These are phyloP conservation scores for Plantago major DNA, from an alignment of 257 asterid genomes.

Conservation along the genomic window DNA sequence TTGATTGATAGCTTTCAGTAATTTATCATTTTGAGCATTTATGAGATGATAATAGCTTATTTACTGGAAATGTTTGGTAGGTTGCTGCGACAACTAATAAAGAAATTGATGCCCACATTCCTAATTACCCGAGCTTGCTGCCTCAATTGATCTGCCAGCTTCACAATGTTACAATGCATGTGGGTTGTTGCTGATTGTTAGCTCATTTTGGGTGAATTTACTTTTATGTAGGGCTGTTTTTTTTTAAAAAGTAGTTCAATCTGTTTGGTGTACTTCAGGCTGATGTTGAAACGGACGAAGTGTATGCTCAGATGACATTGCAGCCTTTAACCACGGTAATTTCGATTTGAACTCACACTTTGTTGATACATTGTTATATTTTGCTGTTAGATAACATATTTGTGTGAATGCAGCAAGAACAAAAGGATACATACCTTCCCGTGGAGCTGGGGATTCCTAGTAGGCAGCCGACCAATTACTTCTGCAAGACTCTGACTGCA, in stretches of 20 bases:
- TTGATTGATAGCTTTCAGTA: neutral
- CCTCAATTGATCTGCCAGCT: slow-evolving; percentile 96
- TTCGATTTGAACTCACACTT: slow-evolving; percentile 7
- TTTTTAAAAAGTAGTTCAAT: neutral
- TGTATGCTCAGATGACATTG: slow-evolving; percentile 94
- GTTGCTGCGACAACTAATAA: slow-evolving; percentile 93
- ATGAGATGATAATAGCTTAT: slow-evolving; percentile 22
- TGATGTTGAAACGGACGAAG: slow-evolving; percentile 97
- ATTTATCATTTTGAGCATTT: neutral
- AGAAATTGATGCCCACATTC: slow-evolving; percentile 89
- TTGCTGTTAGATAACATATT: slow-evolving; percentile 9
- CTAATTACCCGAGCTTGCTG: slow-evolving; percentile 85
- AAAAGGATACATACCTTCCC: slow-evolving; percentile 80
- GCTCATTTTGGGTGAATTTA: slow-evolving; percentile 6
- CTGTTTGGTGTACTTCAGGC: slow-evolving; percentile 59
- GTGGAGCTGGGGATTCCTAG: slow-evolving; percentile 87
- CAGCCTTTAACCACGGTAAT: slow-evolving; percentile 87
- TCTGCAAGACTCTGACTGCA: slow-evolving; percentile 95
- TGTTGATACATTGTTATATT: slow-evolving; percentile 10
- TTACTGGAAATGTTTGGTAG: slow-evolving; percentile 41
- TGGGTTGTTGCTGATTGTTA: slow-evolving; percentile 39
- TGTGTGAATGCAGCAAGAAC: slow-evolving; percentile 68
- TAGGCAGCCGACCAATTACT: slow-evolving; percentile 89
- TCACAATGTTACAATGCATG: slow-evolving; percentile 98
- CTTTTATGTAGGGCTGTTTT: slow-evolving; percentile 8